Conservation (phyloP, 2,329 filamentous ascomycete species). For the Xylariaceae sp. region DNA sequence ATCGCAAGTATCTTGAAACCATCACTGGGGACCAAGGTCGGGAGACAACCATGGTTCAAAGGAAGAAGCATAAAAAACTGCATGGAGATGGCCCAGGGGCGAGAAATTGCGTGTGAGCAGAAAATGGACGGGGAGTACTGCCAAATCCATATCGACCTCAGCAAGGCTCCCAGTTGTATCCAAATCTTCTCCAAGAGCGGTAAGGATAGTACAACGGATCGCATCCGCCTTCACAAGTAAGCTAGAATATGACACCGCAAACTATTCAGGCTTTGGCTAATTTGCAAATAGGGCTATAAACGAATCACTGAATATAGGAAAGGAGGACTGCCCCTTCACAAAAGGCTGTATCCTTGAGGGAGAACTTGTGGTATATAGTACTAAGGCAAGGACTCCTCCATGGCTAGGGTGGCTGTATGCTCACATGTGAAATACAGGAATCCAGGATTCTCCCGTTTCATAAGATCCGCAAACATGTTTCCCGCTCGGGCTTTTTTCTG, state of each 20-base stretch:
- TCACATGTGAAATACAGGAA: slow-evolving; percentile 36
- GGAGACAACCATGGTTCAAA: slow-evolving; percentile 60
- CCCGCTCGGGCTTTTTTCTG: slow-evolving; percentile 65
- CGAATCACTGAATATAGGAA: slow-evolving; percentile 60
- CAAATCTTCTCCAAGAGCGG: slow-evolving; percentile 91
- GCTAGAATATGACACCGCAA: slow-evolving; percentile 15
- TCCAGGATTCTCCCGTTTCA: slow-evolving; percentile 69
- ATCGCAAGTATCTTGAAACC: slow-evolving; percentile 44
- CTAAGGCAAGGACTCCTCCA: slow-evolving; percentile 41
- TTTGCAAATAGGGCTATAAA: slow-evolving; percentile 47
- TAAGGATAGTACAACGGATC: slow-evolving; percentile 78
- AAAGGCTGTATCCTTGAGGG: slow-evolving; percentile 74
- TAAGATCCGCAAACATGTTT: slow-evolving; percentile 75
- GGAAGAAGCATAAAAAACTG: slow-evolving; percentile 71
- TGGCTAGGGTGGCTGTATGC: background rate
- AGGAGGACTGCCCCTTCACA: slow-evolving; percentile 54
- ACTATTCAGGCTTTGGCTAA: slow-evolving; percentile 1
- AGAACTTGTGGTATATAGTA: slow-evolving; percentile 75
- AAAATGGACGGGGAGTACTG: slow-evolving; percentile 91
- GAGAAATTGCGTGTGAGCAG: slow-evolving; percentile 67
- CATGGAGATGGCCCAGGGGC: slow-evolving; percentile 55
- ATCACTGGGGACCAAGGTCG: slow-evolving; percentile 58
- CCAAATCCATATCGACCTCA: slow-evolving; percentile 75
- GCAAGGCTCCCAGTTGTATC: slow-evolving; percentile 51
- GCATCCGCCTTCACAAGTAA: slow-evolving; percentile 54